phyloP scores from a whole-genome alignment of 176 grass and related monocot species.

The Oryza brachyantha region DNA sequence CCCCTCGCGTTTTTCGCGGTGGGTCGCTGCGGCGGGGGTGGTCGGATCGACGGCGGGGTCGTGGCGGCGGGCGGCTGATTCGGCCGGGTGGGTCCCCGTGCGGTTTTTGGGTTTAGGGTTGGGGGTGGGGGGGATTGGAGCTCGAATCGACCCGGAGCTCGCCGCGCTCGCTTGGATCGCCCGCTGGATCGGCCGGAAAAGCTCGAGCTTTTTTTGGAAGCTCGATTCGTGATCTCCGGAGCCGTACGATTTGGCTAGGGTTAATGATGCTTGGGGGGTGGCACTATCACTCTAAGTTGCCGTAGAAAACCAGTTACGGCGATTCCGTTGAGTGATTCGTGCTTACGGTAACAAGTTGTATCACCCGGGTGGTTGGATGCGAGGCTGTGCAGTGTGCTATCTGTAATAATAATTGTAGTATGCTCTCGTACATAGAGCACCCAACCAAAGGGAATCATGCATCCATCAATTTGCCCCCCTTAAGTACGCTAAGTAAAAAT shows the following conservation, averaged over 20 bases:
- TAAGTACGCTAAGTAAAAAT: conserved; percentile 17
- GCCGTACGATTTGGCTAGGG: conserved; percentile 17
- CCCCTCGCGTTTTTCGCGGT: not conserved
- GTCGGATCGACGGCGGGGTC: not conserved
- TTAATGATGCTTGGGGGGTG: conserved; percentile 8
- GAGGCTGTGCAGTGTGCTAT: conserved; percentile 30
- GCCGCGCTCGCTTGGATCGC: conserved; percentile 9
- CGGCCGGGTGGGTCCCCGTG: not conserved
- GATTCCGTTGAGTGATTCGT: not conserved
- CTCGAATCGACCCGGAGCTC: not conserved
- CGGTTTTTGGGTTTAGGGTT: conserved; percentile 20
- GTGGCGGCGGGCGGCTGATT: not conserved
- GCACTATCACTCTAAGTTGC: conserved; percentile 19
- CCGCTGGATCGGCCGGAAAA: conserved; percentile 9
- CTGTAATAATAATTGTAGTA: conserved; percentile 33
- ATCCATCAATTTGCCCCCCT: conserved; percentile 11
- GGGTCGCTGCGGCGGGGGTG: not conserved
- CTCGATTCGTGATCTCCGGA: conserved; percentile 17
- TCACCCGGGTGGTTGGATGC: not conserved
- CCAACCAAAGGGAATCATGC: conserved; percentile 2
- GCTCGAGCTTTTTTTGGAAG: not conserved
- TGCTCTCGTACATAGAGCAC: conserved; percentile 26
- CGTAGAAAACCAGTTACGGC: not conserved
- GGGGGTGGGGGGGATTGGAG: conserved; percentile 2
- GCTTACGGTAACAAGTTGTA: not conserved